Evolutionary conservation across 805 yeast species (phyloP).

Genomic region (Monosporozyma aquatica): DNA sequence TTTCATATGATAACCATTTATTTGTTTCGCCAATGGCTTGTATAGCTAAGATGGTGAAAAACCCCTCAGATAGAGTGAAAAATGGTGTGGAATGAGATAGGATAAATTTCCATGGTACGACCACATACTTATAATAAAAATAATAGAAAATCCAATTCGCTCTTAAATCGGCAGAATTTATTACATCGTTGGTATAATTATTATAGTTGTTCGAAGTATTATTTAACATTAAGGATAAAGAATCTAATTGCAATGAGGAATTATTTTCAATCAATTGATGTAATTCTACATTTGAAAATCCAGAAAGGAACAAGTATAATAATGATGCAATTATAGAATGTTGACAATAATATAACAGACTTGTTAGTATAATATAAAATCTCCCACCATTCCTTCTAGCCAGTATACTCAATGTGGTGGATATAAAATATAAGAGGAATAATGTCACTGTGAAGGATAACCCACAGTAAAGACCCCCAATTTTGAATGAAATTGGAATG

Average conservation of each 20-base stretch:
- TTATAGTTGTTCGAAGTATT: constrained; percentile 5
- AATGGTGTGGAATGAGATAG: constrained; percentile 78
- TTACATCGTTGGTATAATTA: neutral
- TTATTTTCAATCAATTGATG: constrained; percentile 15
- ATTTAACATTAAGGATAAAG: constrained; percentile 16
- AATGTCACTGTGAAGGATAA: constrained; percentile 72
- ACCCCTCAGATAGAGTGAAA: constrained; percentile 85
- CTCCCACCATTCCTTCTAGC: constrained; percentile 21
- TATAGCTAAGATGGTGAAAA: constrained; percentile 82
- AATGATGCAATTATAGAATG: constrained; percentile 76
- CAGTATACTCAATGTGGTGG: constrained; percentile 63
- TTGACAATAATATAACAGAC: constrained; percentile 63
- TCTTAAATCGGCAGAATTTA: constrained; percentile 3
- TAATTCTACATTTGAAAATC: constrained; percentile 36
- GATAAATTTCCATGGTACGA: constrained; percentile 62
- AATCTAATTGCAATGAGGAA: constrained; percentile 17
- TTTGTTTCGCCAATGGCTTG: constrained; percentile 85
- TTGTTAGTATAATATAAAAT: constrained; percentile 23
- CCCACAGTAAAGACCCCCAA: constrained; percentile 88
- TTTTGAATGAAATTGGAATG: constrained; percentile 87
- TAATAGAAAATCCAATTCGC: constrained; percentile 25
- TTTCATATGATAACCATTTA: constrained; percentile 44
- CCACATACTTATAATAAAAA: constrained; percentile 31
- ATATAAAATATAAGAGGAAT: constrained; percentile 54
- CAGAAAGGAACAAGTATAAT: constrained; percentile 55